Conservation (phyloP, 139 green algal species). For the Closterium sp. region DNA sequence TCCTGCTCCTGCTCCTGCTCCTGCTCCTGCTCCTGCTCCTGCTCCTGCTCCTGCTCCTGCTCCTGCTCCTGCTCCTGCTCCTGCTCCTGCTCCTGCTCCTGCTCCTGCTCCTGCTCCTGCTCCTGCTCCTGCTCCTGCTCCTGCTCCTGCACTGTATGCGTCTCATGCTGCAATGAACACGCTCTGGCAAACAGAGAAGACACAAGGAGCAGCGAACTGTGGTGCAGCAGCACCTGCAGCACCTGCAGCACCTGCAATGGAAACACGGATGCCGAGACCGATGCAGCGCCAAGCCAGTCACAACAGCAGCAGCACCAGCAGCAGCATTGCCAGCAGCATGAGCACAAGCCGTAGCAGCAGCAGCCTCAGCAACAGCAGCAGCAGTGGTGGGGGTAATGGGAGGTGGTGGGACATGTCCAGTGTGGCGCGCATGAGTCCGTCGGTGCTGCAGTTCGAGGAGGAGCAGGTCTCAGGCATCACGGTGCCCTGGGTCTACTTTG, state of each 20-base stretch:
- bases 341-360: background rate
- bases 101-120: too few relatives aligned
- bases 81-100: too few relatives aligned
- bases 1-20: too few relatives aligned
- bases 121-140: too few relatives aligned
- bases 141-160: too few relatives aligned
- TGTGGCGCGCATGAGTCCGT: slow-evolving; percentile 17
- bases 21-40: too few relatives aligned
- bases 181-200: too few relatives aligned
- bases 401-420: background rate
- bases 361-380: background rate
- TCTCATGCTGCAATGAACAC: too few relatives aligned
- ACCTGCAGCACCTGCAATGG: background rate
- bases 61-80: too few relatives aligned
- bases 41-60: too few relatives aligned
- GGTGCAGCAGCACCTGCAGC: background rate
- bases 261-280: background rate
- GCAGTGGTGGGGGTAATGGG: background rate
- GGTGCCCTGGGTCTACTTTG: slow-evolving; percentile 84
- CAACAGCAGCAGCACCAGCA: background rate
- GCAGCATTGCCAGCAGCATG: background rate
- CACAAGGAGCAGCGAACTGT: background rate
- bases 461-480: slow-evolving; percentile 63
- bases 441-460: slow-evolving; percentile 53
- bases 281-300: background rate